A percentile compares a stretch with the other conserved stretches of the same genome.
These are phyloP conservation scores for Hepatocystis sp. DNA, from an alignment of 169 alveolate species.

Conservation along the genomic window DNA sequence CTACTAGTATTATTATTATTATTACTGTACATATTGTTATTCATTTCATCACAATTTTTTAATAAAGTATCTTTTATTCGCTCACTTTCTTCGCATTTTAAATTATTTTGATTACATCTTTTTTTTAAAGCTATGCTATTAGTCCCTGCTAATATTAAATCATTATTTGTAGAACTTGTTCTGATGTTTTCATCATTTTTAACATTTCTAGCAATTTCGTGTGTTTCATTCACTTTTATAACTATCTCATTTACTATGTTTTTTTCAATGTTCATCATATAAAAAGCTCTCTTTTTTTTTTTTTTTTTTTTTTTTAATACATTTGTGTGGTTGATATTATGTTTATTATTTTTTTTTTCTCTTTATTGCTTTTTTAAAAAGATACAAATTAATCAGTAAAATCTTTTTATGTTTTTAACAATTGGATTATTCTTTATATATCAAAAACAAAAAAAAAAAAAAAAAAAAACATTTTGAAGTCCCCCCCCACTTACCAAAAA, in stretches of 20 bases:
- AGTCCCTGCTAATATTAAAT: background rate
- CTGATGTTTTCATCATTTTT: conserved; percentile 2
- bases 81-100: too few species aligned
- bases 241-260: conserved; percentile 35
- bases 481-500: too few species aligned
- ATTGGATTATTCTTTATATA: too few species aligned
- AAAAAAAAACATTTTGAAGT: too few species aligned
- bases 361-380: too few species aligned
- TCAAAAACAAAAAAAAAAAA: too few species aligned
- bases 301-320: conserved; percentile 1
- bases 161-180: background rate
- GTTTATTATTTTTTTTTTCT: background rate
- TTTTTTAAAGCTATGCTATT: background rate
- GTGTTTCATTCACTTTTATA: conserved; percentile 16
- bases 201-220: background rate
- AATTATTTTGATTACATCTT: background rate
- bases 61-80: too few species aligned
- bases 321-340: background rate
- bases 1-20: too few species aligned
- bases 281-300: background rate
- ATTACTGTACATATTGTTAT: too few species aligned
- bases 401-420: too few species aligned
- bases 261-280: conserved; percentile 44
- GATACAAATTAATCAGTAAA: too few species aligned
- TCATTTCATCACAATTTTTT: too few species aligned